Percentiles rank a stretch among this genome's conserved stretches.
Conservation (phyloP, 495 filamentous ascomycete species). For the Usnea hakonensis region DNA sequence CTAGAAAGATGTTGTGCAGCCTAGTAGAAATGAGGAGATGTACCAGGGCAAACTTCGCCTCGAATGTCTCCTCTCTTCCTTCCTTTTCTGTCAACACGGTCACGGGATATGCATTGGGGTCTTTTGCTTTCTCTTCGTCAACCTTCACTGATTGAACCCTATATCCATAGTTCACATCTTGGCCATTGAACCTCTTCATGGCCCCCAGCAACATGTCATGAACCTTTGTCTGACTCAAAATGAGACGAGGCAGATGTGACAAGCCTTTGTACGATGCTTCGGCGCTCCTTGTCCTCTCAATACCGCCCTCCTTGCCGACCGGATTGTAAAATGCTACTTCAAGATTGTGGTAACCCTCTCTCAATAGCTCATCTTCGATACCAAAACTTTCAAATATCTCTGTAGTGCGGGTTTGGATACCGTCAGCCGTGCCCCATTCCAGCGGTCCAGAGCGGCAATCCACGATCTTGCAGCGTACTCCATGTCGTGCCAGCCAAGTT, state of each 20-base stretch:
- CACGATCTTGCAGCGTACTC: constrained; percentile 3
- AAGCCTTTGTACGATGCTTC: not conserved
- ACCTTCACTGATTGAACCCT: not conserved
- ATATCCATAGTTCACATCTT: constrained; percentile 11
- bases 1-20: not conserved
- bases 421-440: constrained; percentile 63
- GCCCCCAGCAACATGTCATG: not conserved
- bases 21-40: not conserved
- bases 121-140: constrained; percentile 1
- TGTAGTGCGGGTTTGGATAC: constrained; percentile 70
- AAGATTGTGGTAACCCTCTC: constrained; percentile 61
- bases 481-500: constrained; percentile 4
- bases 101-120: constrained; percentile 10
- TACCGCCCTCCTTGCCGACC: not conserved
- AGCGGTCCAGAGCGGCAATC: constrained; percentile 5
- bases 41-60: constrained; percentile 27
- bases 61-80: constrained; percentile 17
- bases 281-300: not conserved
- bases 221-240: constrained; percentile 4
- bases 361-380: constrained; percentile 59
- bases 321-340: constrained; percentile 57
- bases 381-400: constrained; percentile 78
- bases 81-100: constrained; percentile 10
- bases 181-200: constrained; percentile 6
- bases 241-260: constrained; percentile 6